A percentile compares a stretch with the other conserved stretches of the same genome.
These are phyloP conservation scores for Amanita fuliginea DNA, from an alignment of 768 basidiomycete species.

Conservation along the genomic window DNA sequence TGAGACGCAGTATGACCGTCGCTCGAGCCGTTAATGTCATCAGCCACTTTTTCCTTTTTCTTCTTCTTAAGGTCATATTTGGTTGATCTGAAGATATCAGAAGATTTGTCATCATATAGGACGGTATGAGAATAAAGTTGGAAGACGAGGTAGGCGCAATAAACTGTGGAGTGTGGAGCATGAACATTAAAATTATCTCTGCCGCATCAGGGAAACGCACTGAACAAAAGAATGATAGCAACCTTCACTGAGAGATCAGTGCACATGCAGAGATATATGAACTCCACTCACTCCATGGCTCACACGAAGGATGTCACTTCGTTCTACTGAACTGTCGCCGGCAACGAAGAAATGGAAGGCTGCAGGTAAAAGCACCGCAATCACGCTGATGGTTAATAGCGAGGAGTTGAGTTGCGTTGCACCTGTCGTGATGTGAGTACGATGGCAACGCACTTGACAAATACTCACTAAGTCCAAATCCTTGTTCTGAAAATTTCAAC, in stretches of 20 bases:
- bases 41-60: constrained; percentile 12
- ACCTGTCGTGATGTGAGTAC: constrained; percentile 17
- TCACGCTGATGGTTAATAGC: constrained; percentile 66
- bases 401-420: constrained; percentile 69
- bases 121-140: constrained; percentile 67
- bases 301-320: constrained; percentile 43
- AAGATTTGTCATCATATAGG: constrained; percentile 47
- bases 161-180: constrained; percentile 36
- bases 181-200: constrained; percentile 14
- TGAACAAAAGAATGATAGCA: constrained; percentile 67
- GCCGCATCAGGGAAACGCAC: constrained; percentile 26
- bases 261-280: neutral
- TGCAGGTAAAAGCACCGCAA: constrained; percentile 68
- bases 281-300: constrained; percentile 56
- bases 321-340: constrained; percentile 19
- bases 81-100: constrained; percentile 22
- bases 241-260: constrained; percentile 28
- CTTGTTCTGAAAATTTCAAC: constrained; percentile 67
- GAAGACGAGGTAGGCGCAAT: constrained; percentile 65
- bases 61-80: constrained; percentile 18
- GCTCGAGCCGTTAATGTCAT: neutral
- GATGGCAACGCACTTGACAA: constrained; percentile 5
- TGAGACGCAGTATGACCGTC: neutral
- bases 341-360: constrained; percentile 58
- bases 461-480: constrained; percentile 58